Evolutionary conservation across 192 early-diverging fungal species (phyloP), one percentile per base, ranked within the genome.

Genomic region (Podila clonocystis): DNA sequence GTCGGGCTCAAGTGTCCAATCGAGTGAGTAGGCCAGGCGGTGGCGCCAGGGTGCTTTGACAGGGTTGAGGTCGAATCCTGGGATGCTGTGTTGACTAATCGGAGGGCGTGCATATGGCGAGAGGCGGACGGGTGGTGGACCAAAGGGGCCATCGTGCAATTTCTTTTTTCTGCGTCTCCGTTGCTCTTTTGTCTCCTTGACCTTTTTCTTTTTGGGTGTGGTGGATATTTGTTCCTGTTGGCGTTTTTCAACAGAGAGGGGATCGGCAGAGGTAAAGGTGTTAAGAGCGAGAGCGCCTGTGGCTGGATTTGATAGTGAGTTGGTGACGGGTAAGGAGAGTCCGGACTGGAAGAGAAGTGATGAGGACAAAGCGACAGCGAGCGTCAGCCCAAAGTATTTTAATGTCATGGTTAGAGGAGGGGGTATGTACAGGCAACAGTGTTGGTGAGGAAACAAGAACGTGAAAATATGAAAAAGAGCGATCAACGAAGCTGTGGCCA

Each of bases 151-250:
- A 30, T 45, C 22, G 17, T 62, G 24, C 12, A 49, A 2, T 41
- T 68, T 70, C 45, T 79, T 79, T 52, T 79, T 75, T 52, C 68
- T 72, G 50, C 65, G 64, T 48, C 64, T 65, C 60, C 52, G 2
- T 55, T 55, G 52, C 24, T 55, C 20, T 55, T 55, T 55, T 55
- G 52, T 24, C 1, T 55, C 52, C 22, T 55, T 55, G 52, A n/a
- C 12, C n/a, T 55, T 22, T 22, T 52, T 26, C n/a, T 55, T 55
- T 6, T 1, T 55, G n/a, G 41, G 62, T 28, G 41, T 26, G 26
- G 41, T 26, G 26, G n/a, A 12, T 65, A 24, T 20, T 55, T 55
- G 52, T 55, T 55, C n/a, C 24, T 55, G 63, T 12, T 65, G 41
- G 22, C 50, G 62, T 2, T 48, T 15, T 6, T 65, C n/a, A 22